Conservation (phyloP, 192 early-diverging fungal species). For the Diversispora epigaea region DNA sequence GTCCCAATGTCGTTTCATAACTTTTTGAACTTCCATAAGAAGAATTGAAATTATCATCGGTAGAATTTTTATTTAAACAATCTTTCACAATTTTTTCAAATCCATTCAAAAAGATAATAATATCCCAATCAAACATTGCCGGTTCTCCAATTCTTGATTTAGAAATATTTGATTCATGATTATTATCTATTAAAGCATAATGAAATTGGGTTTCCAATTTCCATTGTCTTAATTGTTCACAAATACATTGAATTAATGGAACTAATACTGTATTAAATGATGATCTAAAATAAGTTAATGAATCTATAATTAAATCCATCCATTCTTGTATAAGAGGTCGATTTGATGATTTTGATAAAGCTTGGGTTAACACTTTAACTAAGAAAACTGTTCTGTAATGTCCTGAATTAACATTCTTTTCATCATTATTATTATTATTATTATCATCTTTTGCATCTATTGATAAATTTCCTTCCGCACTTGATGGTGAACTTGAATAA, state of each 20-base stretch:
- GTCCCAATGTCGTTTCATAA: neutral
- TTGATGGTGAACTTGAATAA: neutral
- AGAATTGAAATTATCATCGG: conserved; percentile 39
- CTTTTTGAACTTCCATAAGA: neutral
- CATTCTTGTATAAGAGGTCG: conserved; percentile 71
- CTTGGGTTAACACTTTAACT: conserved; percentile 58
- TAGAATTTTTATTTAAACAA: conserved; percentile 45
- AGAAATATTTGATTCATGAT: neutral
- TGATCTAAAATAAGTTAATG: conserved; percentile 58
- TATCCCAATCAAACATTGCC: conserved; percentile 45
- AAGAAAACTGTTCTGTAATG: conserved; percentile 41
- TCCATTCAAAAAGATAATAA: conserved; percentile 52
- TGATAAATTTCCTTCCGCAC: too few species aligned
- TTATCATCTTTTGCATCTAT: neutral
- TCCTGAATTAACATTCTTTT: neutral
- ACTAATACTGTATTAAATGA: conserved; percentile 63
- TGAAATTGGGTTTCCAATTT: conserved; percentile 17
- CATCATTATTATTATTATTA: neutral
- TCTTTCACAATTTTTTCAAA: conserved; percentile 59
- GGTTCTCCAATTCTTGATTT: neutral
- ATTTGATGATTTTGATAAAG: conserved; percentile 58
- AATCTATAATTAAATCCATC: conserved; percentile 71
- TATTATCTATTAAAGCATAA: neutral
- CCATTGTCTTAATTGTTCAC: conserved; percentile 55
- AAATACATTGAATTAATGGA: conserved; percentile 62